phyloP scores from a whole-genome alignment of 1,139 yeast species.

The Suhomyces bokatorum region DNA sequence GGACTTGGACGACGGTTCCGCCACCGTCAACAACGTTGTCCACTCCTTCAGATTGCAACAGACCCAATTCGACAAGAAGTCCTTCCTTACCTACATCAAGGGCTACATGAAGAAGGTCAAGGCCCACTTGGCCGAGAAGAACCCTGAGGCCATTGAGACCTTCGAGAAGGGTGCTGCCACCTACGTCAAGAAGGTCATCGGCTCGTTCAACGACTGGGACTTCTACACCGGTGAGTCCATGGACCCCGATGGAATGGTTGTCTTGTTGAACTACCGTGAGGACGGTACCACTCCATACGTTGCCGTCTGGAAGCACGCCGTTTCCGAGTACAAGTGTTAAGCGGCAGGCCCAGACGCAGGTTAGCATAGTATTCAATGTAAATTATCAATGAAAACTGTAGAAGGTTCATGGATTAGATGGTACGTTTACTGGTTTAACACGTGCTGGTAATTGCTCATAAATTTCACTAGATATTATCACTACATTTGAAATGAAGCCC shows the following conservation, averaged over 20 bases:
- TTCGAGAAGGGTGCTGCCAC: constrained; percentile 97
- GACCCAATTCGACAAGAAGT: constrained; percentile 96
- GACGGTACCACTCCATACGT: constrained; percentile 98
- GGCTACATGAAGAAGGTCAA: constrained; percentile 97
- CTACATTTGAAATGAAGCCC: no score
- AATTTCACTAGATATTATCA: no score
- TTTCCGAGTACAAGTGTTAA: constrained; percentile 65
- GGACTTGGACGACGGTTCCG: constrained; percentile 75
- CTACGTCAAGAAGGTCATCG: constrained; percentile 93
- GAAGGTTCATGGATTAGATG: no score
- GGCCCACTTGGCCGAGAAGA: constrained; percentile 80
- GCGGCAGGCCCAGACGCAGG: constrained; percentile 3
- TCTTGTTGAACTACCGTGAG: constrained; percentile 98
- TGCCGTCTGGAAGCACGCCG: constrained; percentile 99
- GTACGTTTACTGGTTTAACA: no score
- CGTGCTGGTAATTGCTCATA: no score
- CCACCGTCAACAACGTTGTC: constrained; percentile 95
- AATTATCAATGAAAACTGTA: background rate
- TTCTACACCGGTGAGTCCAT: constrained; percentile 99
- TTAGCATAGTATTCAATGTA: constrained; percentile 4
- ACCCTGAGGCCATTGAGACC: constrained; percentile 81
- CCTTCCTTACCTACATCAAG: constrained; percentile 92
- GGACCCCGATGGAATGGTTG: constrained; percentile 99
- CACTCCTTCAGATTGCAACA: constrained; percentile 97
- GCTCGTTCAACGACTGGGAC: constrained; percentile 97